These are phyloP conservation scores for Mangifera indica DNA, from an alignment of 345 rosid genomes.

Conservation along the genomic window DNA sequence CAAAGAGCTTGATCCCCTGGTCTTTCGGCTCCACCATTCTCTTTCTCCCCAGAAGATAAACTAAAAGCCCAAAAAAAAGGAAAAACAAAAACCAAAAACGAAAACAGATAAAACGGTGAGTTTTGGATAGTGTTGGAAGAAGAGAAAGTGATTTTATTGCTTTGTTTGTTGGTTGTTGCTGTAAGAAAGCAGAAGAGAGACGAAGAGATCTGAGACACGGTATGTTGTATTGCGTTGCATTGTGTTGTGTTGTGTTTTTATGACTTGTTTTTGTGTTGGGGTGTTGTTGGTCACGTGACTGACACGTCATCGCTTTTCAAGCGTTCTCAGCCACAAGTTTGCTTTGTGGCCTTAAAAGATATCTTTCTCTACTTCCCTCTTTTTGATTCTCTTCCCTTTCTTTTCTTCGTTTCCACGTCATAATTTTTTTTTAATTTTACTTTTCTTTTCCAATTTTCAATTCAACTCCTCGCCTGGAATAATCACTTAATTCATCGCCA, in stretches of 20 bases:
- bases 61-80: too few relatives aligned
- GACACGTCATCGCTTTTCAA: conserved; percentile 52
- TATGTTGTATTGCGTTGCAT: too few relatives aligned
- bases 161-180: neutral
- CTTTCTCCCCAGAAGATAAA: neutral
- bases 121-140: neutral
- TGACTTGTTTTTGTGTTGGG: too few relatives aligned
- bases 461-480: neutral
- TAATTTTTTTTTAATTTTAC: conserved; percentile 25
- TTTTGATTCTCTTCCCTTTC: conserved; percentile 15
- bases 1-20: conserved; percentile 90
- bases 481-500: conserved; percentile 1
- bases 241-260: too few relatives aligned
- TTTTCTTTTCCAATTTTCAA: neutral
- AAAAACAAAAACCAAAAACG: too few relatives aligned
- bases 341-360: conserved; percentile 55
- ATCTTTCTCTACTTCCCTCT: conserved; percentile 23
- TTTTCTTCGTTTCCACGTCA: conserved; percentile 29
- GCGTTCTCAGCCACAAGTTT: conserved; percentile 70
- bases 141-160: neutral
- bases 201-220: neutral
- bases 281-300: neutral
- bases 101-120: neutral
- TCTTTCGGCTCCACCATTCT: conserved; percentile 70
- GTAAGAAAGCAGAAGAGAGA: neutral